phyloP scores from a whole-genome alignment of 305 asterid genomes.

The Stenogyne calaminthoides region DNA sequence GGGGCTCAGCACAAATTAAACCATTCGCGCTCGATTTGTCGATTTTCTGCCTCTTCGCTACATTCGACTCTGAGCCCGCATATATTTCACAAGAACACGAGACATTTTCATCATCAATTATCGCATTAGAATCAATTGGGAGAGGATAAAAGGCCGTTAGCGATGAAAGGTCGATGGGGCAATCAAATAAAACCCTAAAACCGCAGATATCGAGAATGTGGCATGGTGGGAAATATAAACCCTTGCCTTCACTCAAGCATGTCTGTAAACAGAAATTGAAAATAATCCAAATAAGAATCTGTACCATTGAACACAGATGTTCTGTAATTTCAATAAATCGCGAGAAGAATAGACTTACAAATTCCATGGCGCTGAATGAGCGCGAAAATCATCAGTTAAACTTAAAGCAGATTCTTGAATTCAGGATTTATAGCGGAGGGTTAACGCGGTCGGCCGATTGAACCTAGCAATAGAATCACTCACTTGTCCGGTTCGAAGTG shows the following conservation, averaged over 20 bases:
- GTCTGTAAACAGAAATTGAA: slow-evolving; percentile 50
- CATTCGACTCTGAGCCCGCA: slow-evolving; percentile 31
- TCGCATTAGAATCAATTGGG: slow-evolving; percentile 33
- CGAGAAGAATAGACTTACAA: slow-evolving; percentile 37
- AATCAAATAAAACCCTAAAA: slow-evolving; percentile 69
- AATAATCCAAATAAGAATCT: slow-evolving; percentile 3
- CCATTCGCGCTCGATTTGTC: slow-evolving; percentile 41
- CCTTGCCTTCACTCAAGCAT: slow-evolving; percentile 84
- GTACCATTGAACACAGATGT: background rate
- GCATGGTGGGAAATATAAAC: slow-evolving; percentile 85
- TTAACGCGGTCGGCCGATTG: background rate
- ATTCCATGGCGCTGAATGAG: slow-evolving; percentile 36
- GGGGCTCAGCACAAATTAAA: slow-evolving; percentile 76
- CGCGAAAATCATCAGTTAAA: background rate
- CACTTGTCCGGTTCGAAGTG: background rate
- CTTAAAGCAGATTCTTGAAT: background rate
- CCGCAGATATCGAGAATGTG: slow-evolving; percentile 68
- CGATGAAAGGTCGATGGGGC: slow-evolving; percentile 85
- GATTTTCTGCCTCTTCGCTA: slow-evolving; percentile 34
- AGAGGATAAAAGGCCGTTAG: slow-evolving; percentile 68
- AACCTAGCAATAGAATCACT: background rate
- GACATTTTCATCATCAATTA: slow-evolving; percentile 24
- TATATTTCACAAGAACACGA: slow-evolving; percentile 28
- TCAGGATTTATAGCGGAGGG: background rate
- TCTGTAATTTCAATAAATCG: background rate